Evolutionary conservation across 2,329 filamentous ascomycete species (phyloP).

Genomic region (Ceratocystis cubensis): DNA sequence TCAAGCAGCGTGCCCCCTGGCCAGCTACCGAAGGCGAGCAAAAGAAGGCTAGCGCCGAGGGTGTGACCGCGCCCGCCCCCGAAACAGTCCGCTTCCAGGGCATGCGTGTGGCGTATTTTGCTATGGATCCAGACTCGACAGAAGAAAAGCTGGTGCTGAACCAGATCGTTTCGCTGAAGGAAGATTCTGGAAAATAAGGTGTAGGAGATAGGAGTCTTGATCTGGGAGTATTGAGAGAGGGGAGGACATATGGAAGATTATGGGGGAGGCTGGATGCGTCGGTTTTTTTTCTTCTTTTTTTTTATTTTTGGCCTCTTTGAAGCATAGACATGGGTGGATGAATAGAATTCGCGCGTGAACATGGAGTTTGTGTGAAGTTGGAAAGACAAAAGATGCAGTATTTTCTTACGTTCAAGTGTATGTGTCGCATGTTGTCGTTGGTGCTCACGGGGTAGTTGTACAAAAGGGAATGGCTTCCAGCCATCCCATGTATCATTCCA

Average conservation of each 20-base stretch:
- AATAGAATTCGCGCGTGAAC: background rate
- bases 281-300: background rate
- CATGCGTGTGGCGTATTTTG: conserved; percentile 76
- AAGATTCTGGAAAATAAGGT: conserved; percentile 55
- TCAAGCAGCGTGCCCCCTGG: conserved; percentile 64
- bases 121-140: conserved; percentile 65
- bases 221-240: background rate
- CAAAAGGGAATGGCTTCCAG: too few relatives aligned
- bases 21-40: conserved; percentile 63
- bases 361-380: background rate
- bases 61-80: conserved; percentile 38
- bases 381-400: too few relatives aligned
- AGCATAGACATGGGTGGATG: background rate
- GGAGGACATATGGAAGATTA: background rate
- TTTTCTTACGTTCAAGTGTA: too few relatives aligned
- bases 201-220: too few relatives aligned
- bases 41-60: conserved; percentile 30
- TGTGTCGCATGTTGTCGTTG: too few relatives aligned
- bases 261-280: background rate
- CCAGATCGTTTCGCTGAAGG: conserved; percentile 82
- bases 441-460: too few relatives aligned
- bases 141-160: conserved; percentile 77
- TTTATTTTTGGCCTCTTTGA: background rate
- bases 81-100: conserved; percentile 83
- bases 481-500: background rate